Conservation (phyloP, 2,329 filamentous ascomycete genomes). For the Berkeleyomyces rouxiae region DNA sequence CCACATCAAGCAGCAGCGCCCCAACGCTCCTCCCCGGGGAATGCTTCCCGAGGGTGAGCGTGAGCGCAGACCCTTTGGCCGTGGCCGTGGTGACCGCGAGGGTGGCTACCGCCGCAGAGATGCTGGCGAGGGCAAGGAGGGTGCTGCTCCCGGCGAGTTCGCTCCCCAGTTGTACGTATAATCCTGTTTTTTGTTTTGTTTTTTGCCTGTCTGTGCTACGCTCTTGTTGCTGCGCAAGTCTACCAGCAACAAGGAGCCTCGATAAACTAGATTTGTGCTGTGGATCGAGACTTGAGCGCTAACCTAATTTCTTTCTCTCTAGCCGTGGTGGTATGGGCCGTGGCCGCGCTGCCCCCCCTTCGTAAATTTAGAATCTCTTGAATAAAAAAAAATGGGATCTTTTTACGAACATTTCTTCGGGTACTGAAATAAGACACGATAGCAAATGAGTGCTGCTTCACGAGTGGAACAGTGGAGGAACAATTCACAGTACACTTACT, state of each 20-base stretch:
- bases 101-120: conserved; percentile 88
- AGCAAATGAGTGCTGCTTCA: conserved; percentile 11
- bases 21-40: conserved; percentile 91
- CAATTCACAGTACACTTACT: conserved; percentile 17
- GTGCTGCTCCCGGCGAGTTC: conserved; percentile 80
- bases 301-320: conserved; percentile 10
- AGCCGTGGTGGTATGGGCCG: conserved; percentile 80
- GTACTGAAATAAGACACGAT: conserved; percentile 21
- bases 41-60: conserved; percentile 83
- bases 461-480: conserved; percentile 20
- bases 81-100: conserved; percentile 64
- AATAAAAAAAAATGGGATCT: conserved; percentile 19
- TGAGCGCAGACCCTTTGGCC: conserved; percentile 72
- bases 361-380: conserved; percentile 33
- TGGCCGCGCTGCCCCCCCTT: conserved; percentile 64
- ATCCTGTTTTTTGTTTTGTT: conserved; percentile 1
- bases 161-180: conserved; percentile 67
- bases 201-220: conserved; percentile 15
- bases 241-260: no score
- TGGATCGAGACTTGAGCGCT: neutral
- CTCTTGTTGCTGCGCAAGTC: neutral
- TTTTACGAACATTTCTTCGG: conserved; percentile 23
- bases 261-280: no score
- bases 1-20: conserved; percentile 99
- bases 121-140: conserved; percentile 75